A percentile compares a stretch with the other conserved stretches of the same genome.
Conservation (phyloP, 495 filamentous ascomycete species). For the Penicillium silybi region DNA sequence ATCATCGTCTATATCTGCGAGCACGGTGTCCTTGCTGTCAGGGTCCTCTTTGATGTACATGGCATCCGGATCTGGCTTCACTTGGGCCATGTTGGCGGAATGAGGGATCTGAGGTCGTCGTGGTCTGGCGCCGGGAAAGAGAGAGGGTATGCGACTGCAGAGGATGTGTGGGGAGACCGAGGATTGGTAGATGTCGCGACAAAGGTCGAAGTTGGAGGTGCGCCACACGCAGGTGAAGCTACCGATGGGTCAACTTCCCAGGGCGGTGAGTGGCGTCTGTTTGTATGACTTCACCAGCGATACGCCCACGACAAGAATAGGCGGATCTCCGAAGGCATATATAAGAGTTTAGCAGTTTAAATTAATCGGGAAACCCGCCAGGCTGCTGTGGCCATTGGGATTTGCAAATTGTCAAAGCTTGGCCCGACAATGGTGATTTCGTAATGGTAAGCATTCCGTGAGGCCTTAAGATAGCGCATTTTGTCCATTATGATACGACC, state of each 20-base stretch:
- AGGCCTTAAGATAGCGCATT: neutral
- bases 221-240: conserved; percentile 14
- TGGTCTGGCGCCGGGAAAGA: neutral
- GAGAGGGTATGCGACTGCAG: neutral
- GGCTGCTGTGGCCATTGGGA: neutral
- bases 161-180: neutral
- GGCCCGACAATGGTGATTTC: neutral
- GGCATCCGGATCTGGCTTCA: conserved; percentile 39
- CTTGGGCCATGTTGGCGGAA: conserved; percentile 25
- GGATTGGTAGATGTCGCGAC: neutral
- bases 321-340: neutral
- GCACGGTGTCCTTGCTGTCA: conserved; percentile 53
- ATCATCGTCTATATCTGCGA: conserved; percentile 62
- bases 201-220: conserved; percentile 1
- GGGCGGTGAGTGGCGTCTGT: conserved; percentile 5
- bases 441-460: neutral
- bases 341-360: neutral
- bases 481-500: neutral
- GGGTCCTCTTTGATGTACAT: conserved; percentile 64
- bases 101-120: neutral
- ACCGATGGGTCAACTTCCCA: neutral
- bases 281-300: conserved; percentile 3
- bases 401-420: neutral
- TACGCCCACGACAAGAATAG: neutral
- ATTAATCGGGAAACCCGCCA: neutral